Evolutionary conservation across 305 asterid species (phyloP).

Genomic region (Andrographis paniculata): DNA sequence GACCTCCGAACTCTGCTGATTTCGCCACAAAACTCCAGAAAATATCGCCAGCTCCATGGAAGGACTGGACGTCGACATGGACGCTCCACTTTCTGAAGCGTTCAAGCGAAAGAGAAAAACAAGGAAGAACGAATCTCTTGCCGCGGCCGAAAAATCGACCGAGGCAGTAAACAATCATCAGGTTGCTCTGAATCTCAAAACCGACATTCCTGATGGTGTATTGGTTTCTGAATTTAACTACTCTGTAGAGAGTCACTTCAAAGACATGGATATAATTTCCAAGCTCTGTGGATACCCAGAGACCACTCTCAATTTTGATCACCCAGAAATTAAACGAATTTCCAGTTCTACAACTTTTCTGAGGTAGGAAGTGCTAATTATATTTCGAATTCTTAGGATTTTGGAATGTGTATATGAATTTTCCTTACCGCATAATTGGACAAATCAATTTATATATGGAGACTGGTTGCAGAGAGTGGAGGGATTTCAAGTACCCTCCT

Average conservation of each 20-base stretch:
- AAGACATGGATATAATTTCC: slow-evolving; percentile 37
- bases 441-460: slow-evolving; percentile 2
- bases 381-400: background rate
- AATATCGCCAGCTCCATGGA: too few relatives aligned
- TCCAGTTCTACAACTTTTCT: slow-evolving; percentile 59
- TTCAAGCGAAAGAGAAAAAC: slow-evolving; percentile 15
- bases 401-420: slow-evolving; percentile 3
- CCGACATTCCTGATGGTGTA: slow-evolving; percentile 21
- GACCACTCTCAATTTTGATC: slow-evolving; percentile 24
- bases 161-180: slow-evolving; percentile 5
- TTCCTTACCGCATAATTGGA: background rate
- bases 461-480: slow-evolving; percentile 63
- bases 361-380: slow-evolving; percentile 31
- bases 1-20: too few relatives aligned
- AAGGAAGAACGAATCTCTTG: slow-evolving; percentile 12
- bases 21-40: too few relatives aligned
- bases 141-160: slow-evolving; percentile 2
- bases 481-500: slow-evolving; percentile 54
- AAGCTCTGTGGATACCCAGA: slow-evolving; percentile 40
- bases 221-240: slow-evolving; percentile 52
- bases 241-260: slow-evolving; percentile 69
- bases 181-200: slow-evolving; percentile 6
- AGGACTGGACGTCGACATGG: too few relatives aligned
- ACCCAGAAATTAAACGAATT: slow-evolving; percentile 40
- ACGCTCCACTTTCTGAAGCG: slow-evolving; percentile 22